These are phyloP conservation scores for Pouteria glomerata DNA, from an alignment of 148 eudicot genomes.

Conservation along the genomic window DNA sequence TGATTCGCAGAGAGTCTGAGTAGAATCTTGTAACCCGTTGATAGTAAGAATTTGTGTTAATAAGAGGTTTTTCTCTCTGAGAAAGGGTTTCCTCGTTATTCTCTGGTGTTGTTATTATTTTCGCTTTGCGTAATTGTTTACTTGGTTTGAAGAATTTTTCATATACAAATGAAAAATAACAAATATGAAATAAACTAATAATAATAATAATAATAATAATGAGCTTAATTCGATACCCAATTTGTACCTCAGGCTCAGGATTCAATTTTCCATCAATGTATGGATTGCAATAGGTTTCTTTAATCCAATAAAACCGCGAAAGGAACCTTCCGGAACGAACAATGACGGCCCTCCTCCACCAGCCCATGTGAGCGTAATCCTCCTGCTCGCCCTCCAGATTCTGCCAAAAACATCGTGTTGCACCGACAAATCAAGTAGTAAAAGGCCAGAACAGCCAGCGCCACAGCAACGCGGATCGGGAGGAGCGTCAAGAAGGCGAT, in stretches of 20 bases:
- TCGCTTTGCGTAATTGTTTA: no score
- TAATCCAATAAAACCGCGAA: slow-evolving; percentile 84
- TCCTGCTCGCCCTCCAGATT: slow-evolving; percentile 55
- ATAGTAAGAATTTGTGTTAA: no score
- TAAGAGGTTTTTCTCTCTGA: no score
- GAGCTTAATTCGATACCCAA: neutral
- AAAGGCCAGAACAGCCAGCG: slow-evolving; percentile 37
- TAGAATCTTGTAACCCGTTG: no score
- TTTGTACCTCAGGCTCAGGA: slow-evolving; percentile 32
- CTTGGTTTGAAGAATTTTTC: no score
- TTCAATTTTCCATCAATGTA: slow-evolving; percentile 16
- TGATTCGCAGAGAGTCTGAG: no score
- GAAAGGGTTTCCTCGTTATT: no score
- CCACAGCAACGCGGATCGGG: slow-evolving; percentile 44
- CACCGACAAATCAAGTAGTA: slow-evolving; percentile 64
- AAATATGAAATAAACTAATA: no score
- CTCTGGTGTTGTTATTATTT: no score
- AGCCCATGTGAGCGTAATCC: slow-evolving; percentile 66
- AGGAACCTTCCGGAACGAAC: slow-evolving; percentile 53
- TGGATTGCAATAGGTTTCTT: slow-evolving; percentile 16
- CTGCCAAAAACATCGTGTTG: slow-evolving; percentile 54
- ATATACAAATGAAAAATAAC: slow-evolving; percentile 28
- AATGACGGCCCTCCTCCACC: slow-evolving; percentile 72
- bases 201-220: slow-evolving; percentile 1
- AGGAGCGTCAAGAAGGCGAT: slow-evolving; percentile 46